Conservation (phyloP, 805 yeast species). For the Schizosaccharomyces japonicus region DNA sequence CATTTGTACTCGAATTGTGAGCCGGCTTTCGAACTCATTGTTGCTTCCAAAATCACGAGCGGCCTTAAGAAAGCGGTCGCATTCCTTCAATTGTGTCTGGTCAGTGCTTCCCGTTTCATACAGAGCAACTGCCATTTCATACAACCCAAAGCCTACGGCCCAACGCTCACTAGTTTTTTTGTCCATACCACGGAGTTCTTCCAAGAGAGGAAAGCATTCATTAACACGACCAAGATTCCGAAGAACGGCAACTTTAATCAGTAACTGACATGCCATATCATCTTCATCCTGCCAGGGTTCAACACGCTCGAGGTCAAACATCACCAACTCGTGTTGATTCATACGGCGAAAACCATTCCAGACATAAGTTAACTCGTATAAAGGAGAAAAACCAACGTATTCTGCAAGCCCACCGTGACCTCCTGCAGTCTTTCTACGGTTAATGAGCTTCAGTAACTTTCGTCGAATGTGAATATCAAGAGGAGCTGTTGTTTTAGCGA, state of each 20-base stretch:
- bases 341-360: constrained; percentile 2
- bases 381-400: constrained; percentile 1
- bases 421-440: neutral
- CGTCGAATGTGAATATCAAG: neutral
- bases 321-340: neutral
- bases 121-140: neutral
- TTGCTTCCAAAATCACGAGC: constrained; percentile 1
- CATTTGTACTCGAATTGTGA: neutral
- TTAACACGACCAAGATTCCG: neutral
- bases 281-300: constrained; percentile 3
- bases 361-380: neutral
- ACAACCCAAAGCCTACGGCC: neutral
- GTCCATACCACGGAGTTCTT: neutral
- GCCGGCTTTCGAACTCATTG: neutral
- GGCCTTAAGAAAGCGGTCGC: neutral
- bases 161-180: neutral
- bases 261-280: neutral
- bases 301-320: neutral
- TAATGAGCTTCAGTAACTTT: neutral
- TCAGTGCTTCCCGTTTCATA: neutral
- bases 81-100: neutral
- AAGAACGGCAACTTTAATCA: neutral
- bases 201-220: neutral
- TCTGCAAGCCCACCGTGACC: neutral
- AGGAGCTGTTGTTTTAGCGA: neutral